Percentiles rank a stretch among this genome's conserved stretches.
phyloP scores from a whole-genome alignment of 352 stramenopile genomes.

The Phytophthora kernoviae region DNA sequence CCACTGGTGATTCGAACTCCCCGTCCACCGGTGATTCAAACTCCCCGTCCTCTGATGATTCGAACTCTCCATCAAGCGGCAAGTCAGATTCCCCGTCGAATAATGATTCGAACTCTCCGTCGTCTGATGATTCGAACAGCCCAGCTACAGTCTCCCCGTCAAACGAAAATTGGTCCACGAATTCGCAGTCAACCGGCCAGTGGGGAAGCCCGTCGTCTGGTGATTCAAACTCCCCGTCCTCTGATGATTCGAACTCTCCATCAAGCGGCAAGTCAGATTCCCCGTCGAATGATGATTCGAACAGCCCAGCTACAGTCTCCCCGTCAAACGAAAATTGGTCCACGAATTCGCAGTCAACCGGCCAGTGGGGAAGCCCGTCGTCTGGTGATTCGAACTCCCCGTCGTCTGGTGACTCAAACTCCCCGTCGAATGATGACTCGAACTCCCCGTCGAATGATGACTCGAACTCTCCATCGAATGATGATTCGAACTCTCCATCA shows the following conservation, averaged over 20 bases:
- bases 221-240: neutral
- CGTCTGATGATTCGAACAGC: neutral
- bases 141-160: no score
- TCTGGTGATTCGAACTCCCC: no score
- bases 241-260: conserved; percentile 2
- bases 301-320: neutral
- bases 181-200: neutral
- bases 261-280: conserved; percentile 1
- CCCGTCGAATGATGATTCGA: neutral
- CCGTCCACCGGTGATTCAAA: neutral
- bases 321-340: neutral
- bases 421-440: conserved; percentile 4
- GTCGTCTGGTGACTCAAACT: conserved; percentile 1
- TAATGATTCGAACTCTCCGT: no score
- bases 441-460: no score
- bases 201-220: no score
- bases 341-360: neutral
- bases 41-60: neutral
- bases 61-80: conserved; percentile 3
- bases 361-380: neutral
- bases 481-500: no score
- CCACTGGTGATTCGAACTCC: neutral
- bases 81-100: neutral
- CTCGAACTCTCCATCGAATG: no score
- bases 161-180: neutral